Conservation (phyloP, 495 filamentous ascomycete genomes). For the Elasticomyces elasticus region DNA sequence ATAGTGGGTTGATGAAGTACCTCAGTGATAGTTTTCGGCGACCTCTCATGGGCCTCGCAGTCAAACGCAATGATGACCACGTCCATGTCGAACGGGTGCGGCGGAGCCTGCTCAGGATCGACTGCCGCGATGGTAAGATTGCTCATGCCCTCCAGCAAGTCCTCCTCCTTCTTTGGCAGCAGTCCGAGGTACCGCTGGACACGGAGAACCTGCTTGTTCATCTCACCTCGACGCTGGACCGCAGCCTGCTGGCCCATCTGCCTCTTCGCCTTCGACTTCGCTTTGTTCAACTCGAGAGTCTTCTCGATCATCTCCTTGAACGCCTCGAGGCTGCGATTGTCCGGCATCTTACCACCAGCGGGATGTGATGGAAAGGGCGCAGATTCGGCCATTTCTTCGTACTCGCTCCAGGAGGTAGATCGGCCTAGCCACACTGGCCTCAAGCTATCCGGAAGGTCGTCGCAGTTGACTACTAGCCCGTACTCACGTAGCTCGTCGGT, state of each 20-base stretch:
- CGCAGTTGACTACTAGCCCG: constrained; percentile 49
- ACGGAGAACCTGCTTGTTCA: constrained; percentile 45
- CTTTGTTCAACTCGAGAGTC: constrained; percentile 35
- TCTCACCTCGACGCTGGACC: constrained; percentile 37
- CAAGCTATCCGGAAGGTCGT: constrained; percentile 49
- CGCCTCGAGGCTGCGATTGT: constrained; percentile 31
- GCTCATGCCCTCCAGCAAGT: constrained; percentile 1
- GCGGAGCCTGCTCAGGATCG: constrained; percentile 32
- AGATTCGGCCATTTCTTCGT: constrained; percentile 26
- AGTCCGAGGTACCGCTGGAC: constrained; percentile 62
- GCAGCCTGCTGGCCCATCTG: constrained; percentile 36
- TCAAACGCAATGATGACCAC: constrained; percentile 73
- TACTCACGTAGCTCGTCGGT: constrained; percentile 36
- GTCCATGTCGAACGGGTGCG: constrained; percentile 37
- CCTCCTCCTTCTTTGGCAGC: constrained; percentile 24
- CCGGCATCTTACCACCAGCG: constrained; percentile 8
- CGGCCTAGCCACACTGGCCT: constrained; percentile 56
- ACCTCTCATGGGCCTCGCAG: constrained; percentile 65
- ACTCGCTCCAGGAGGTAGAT: constrained; percentile 31
- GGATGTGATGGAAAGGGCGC: constrained; percentile 20
- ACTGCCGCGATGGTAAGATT: constrained; percentile 24
- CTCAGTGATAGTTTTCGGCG: constrained; percentile 60
- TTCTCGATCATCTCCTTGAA: constrained; percentile 43
- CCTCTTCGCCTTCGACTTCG: constrained; percentile 37
- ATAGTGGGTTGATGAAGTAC: too few relatives aligned